These are phyloP conservation scores for Globisporangium mamillatum DNA, from an alignment of 352 stramenopile species.

Conservation along the genomic window DNA sequence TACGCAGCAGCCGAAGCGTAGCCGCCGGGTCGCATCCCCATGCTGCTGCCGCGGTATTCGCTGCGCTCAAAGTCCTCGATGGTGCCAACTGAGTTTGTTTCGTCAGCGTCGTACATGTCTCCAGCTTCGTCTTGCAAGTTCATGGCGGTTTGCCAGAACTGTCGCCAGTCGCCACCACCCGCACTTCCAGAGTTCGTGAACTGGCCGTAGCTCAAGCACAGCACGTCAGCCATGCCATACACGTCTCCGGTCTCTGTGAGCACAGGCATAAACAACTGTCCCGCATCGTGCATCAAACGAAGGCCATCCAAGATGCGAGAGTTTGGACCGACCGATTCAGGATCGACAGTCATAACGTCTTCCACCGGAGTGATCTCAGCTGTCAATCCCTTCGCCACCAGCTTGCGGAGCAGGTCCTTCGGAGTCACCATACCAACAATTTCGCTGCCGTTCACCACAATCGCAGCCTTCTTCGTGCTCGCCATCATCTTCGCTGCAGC, in stretches of 20 bases:
- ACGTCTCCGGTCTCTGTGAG: constrained; percentile 75
- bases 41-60: constrained; percentile 53
- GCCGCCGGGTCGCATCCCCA: constrained; percentile 28
- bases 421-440: constrained; percentile 84
- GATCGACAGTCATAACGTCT: constrained; percentile 85
- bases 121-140: constrained; percentile 83
- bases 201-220: constrained; percentile 86
- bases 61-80: constrained; percentile 89
- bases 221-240: constrained; percentile 84
- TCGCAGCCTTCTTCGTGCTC: constrained; percentile 78
- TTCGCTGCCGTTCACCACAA: constrained; percentile 70
- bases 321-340: constrained; percentile 67
- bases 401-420: constrained; percentile 83
- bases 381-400: constrained; percentile 78
- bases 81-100: constrained; percentile 78
- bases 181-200: constrained; percentile 77
- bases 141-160: constrained; percentile 89
- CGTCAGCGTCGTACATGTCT: constrained; percentile 73
- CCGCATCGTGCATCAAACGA: constrained; percentile 81
- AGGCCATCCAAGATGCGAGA: constrained; percentile 84
- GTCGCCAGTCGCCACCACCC: constrained; percentile 77
- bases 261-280: constrained; percentile 85
- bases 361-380: constrained; percentile 74
- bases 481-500: constrained; percentile 85
- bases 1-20: constrained; percentile 68